Conservation (phyloP, 768 basidiomycete species). For the Boletus rubropictus region DNA sequence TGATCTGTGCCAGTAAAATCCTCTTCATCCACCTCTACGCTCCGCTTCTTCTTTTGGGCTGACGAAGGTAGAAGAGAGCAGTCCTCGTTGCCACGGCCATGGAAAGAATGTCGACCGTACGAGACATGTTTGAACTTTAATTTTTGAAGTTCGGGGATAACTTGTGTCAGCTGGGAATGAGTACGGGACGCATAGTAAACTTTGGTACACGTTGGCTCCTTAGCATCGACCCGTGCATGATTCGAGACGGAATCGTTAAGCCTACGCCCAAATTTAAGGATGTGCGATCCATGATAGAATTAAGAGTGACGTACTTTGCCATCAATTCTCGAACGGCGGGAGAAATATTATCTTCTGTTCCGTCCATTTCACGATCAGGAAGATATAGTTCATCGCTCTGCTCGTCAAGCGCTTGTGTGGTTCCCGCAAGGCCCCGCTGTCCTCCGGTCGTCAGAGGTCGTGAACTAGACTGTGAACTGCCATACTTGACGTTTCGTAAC, state of each 20-base stretch:
- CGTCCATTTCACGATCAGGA: constrained; percentile 45
- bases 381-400: constrained; percentile 67
- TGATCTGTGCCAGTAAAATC: constrained; percentile 23
- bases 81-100: neutral
- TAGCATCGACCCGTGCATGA: constrained; percentile 13
- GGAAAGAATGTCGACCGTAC: constrained; percentile 12
- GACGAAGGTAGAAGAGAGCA: neutral
- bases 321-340: constrained; percentile 76
- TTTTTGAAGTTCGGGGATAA: constrained; percentile 77
- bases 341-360: constrained; percentile 55
- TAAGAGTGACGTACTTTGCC: constrained; percentile 51
- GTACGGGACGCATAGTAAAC: constrained; percentile 94
- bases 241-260: constrained; percentile 8
- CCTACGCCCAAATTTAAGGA: constrained; percentile 10
- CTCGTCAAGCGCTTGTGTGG: constrained; percentile 22
- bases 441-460: constrained; percentile 2
- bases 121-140: constrained; percentile 47
- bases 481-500: constrained; percentile 59
- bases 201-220: constrained; percentile 65
- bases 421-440: constrained; percentile 21
- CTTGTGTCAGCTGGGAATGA: constrained; percentile 90
- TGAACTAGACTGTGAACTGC: neutral
- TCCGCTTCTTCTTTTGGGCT: constrained; percentile 18
- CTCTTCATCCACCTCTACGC: constrained; percentile 19
- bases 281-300: neutral